phyloP scores from a whole-genome alignment of 2,329 filamentous ascomycete genomes.

The Aspergillus tubingensis region DNA sequence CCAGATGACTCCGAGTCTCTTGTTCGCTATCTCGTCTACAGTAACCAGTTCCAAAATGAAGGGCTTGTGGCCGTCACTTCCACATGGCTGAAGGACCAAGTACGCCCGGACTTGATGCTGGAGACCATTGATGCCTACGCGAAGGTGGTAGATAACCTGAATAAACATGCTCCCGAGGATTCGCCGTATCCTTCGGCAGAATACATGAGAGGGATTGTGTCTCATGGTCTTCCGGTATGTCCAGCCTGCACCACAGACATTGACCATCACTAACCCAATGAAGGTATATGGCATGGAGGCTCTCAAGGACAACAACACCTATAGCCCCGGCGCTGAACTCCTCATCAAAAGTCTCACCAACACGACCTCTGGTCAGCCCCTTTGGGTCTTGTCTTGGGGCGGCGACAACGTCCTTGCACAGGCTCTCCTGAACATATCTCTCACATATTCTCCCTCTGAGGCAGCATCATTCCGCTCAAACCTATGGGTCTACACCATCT shows the following conservation, averaged over 20 bases:
- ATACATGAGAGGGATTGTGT: constrained; percentile 38
- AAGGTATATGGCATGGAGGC: constrained; percentile 37
- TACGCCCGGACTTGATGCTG: constrained; percentile 46
- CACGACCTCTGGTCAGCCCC: constrained; percentile 40
- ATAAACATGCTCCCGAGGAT: constrained; percentile 50
- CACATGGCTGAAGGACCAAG: constrained; percentile 46
- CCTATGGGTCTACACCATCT: constrained; percentile 58
- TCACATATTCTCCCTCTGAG: constrained; percentile 25
- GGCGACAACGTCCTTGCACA: constrained; percentile 57
- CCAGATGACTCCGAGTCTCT: constrained; percentile 48
- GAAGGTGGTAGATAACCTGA: constrained; percentile 50
- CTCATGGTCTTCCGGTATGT: constrained; percentile 43
- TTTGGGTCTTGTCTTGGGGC: constrained; percentile 58
- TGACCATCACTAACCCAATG: constrained; percentile 3
- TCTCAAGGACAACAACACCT: constrained; percentile 30
- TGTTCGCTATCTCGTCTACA: constrained; percentile 39
- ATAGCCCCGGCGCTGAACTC: constrained; percentile 48
- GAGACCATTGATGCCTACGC: constrained; percentile 49
- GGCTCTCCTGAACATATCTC: constrained; percentile 43
- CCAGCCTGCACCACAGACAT: not conserved
- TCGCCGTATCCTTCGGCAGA: constrained; percentile 45
- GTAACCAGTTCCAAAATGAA: constrained; percentile 49
- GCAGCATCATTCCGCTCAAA: constrained; percentile 42
- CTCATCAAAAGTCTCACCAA: constrained; percentile 45
- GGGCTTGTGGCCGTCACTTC: constrained; percentile 50